Evolutionary conservation across 208 protist species (phyloP).

Genomic region (Trypanosoma vivax): DNA sequence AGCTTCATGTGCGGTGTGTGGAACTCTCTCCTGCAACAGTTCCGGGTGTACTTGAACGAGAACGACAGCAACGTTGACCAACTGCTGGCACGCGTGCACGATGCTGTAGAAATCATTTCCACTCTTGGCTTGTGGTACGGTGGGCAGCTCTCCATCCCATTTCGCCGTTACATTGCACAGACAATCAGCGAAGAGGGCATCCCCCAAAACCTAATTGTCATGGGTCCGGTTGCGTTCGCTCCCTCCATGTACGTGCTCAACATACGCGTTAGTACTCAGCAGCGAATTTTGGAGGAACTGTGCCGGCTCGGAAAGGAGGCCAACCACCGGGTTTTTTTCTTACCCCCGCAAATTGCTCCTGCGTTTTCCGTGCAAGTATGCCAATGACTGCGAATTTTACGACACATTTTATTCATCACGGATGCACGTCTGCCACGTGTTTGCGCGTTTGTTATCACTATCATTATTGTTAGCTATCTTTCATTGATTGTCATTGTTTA

Average conservation of each 20-base stretch:
- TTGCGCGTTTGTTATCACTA: too few species aligned
- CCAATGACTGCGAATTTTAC: too few species aligned
- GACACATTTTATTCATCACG: too few species aligned
- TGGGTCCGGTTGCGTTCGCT: conserved; percentile 56
- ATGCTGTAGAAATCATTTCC: conserved; percentile 62
- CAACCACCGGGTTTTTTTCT: conserved; percentile 37
- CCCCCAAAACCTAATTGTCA: conserved; percentile 36
- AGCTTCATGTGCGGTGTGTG: conserved; percentile 54
- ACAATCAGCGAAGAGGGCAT: conserved; percentile 24
- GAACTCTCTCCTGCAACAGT: conserved; percentile 44
- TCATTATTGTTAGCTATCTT: too few species aligned
- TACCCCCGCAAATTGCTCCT: too few species aligned
- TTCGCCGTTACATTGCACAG: conserved; percentile 57
- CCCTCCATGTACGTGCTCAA: conserved; percentile 82
- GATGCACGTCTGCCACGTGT: too few species aligned
- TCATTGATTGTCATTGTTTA: too few species aligned
- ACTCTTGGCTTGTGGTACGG: conserved; percentile 68
- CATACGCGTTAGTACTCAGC: conserved; percentile 35
- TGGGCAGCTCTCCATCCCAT: conserved; percentile 52
- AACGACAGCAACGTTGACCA: neutral
- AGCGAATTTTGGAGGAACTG: conserved; percentile 33
- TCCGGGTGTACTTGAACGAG: conserved; percentile 29
- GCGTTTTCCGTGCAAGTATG: too few species aligned
- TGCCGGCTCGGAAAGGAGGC: conserved; percentile 38
- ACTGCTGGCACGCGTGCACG: conserved; percentile 17